Conservation (phyloP, 139 green algal genomes). For the Chlorella sp. region DNA sequence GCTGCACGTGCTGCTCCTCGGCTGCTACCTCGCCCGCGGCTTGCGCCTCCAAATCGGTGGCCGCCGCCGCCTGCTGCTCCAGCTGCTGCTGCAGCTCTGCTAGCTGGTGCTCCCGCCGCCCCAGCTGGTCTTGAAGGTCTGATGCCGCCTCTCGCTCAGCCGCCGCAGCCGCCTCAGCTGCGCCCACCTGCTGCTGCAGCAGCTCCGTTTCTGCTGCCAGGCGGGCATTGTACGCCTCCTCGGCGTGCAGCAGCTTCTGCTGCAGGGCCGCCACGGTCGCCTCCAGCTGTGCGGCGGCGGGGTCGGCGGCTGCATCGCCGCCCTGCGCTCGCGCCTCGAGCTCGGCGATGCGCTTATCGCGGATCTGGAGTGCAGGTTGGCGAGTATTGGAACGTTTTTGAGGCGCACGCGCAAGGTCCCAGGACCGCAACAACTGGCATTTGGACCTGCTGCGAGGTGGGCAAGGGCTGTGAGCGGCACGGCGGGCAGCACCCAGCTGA, state of each 20-base stretch:
- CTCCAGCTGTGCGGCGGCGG: slow-evolving; percentile 18
- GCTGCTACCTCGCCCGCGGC: not conserved
- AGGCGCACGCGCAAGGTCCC: no score
- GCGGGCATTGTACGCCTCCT: slow-evolving; percentile 33
- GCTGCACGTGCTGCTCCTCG: not conserved
- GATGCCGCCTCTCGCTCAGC: not conserved
- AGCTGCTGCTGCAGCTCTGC: slow-evolving; percentile 24
- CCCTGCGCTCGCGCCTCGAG: not conserved
- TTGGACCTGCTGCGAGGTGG: no score
- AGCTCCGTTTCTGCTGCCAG: slow-evolving; percentile 45
- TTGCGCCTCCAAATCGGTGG: no score
- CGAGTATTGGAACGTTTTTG: no score
- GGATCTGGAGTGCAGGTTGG: slow-evolving; percentile 11
- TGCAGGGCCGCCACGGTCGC: slow-evolving; percentile 24
- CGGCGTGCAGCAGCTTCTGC: slow-evolving; percentile 27
- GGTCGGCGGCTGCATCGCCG: not conserved
- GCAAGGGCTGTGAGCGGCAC: no score
- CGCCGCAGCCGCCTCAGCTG: not conserved
- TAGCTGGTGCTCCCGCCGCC: slow-evolving; percentile 24
- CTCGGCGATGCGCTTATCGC: slow-evolving; percentile 52
- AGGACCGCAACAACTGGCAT: no score
- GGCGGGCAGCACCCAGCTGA: no score
- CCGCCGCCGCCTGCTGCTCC: not conserved
- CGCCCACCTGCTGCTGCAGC: slow-evolving; percentile 18
- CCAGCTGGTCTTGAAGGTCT: slow-evolving; percentile 38